These are phyloP conservation scores for Scedosporium aurantiacum DNA, from an alignment of 2,329 filamentous ascomycete genomes.

Conservation along the genomic window DNA sequence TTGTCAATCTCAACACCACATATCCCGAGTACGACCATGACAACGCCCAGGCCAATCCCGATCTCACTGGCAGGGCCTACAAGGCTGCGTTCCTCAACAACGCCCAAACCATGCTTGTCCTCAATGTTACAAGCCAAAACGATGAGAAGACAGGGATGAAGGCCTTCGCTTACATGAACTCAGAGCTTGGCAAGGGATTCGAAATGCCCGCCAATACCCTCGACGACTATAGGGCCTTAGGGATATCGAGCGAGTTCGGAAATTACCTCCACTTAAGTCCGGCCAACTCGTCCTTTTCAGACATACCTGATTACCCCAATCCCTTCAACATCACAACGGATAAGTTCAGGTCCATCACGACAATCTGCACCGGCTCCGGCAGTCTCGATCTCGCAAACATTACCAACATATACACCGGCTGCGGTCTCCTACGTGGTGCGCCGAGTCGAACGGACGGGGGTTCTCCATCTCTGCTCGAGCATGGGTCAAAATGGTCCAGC, in stretches of 20 bases:
- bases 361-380: constrained; percentile 15
- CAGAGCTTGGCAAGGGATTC: constrained; percentile 22
- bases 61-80: constrained; percentile 28
- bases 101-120: constrained; percentile 23
- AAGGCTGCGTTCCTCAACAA: constrained; percentile 32
- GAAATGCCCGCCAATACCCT: constrained; percentile 11
- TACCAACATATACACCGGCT: constrained; percentile 27
- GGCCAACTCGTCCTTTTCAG: neutral
- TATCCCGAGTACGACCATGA: constrained; percentile 20
- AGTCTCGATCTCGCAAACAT: constrained; percentile 24
- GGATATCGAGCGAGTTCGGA: neutral
- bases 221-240: constrained; percentile 3
- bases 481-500: constrained; percentile 28
- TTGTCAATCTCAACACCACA: constrained; percentile 23
- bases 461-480: constrained; percentile 23
- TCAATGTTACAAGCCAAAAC: constrained; percentile 25
- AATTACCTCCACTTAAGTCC: constrained; percentile 3
- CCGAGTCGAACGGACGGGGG: constrained; percentile 23
- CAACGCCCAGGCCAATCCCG: constrained; percentile 22
- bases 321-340: constrained; percentile 16
- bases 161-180: constrained; percentile 26
- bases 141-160: neutral
- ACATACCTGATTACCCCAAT: constrained; percentile 16
- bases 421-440: constrained; percentile 28
- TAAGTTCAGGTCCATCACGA: constrained; percentile 17